phyloP scores from a whole-genome alignment of 345 rosid species.

The Sonneratia caseolaris region DNA sequence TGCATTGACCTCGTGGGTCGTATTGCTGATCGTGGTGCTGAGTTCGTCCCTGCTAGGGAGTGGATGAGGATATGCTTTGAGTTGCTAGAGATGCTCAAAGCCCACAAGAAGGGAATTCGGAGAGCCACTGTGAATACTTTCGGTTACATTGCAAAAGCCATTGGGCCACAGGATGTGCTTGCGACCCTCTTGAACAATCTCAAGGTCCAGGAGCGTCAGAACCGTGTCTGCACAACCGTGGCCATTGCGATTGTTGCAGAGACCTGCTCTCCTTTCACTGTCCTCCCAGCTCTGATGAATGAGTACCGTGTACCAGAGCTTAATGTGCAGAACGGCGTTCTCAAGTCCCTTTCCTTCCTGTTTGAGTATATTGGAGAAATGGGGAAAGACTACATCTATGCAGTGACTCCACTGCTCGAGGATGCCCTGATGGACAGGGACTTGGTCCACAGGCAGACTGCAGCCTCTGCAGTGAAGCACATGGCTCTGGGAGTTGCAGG shows the following conservation, averaged over 20 bases:
- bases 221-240: constrained; percentile 99
- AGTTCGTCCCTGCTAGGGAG: constrained; percentile 99
- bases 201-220: constrained; percentile 98
- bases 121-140: constrained; percentile 96
- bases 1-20: constrained; percentile 98
- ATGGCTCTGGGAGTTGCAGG: constrained; percentile 99
- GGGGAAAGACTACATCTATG: constrained; percentile 98
- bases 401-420: constrained; percentile 96
- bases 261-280: constrained; percentile 95
- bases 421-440: constrained; percentile 99
- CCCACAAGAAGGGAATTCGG: constrained; percentile 97
- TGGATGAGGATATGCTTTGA: constrained; percentile 99
- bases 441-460: constrained; percentile 95
- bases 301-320: constrained; percentile 98
- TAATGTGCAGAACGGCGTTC: constrained; percentile 94
- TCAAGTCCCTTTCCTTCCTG: constrained; percentile 90
- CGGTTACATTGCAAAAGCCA: constrained; percentile 98
- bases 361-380: constrained; percentile 97
- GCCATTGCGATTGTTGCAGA: constrained; percentile 97
- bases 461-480: constrained; percentile 96
- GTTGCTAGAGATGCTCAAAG: constrained; percentile 99
- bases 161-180: constrained; percentile 97
- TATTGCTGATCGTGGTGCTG: constrained; percentile 98
- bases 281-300: constrained; percentile 91
- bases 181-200: constrained; percentile 94